phyloP scores from a whole-genome alignment of 2,329 filamentous ascomycete species.

The Aotearoamyces nothofagi region DNA sequence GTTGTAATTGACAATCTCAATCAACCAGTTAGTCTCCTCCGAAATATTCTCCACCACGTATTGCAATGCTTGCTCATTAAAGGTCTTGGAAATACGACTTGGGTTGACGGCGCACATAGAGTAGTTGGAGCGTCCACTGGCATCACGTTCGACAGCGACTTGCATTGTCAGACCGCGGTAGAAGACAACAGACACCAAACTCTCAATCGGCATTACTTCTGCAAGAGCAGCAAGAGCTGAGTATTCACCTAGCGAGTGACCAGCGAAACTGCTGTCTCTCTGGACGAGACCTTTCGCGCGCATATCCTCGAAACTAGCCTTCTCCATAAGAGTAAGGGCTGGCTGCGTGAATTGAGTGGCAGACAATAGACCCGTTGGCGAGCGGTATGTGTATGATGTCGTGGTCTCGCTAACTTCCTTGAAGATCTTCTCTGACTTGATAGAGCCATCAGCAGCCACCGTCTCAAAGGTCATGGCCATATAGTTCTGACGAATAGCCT shows the following conservation, averaged over 20 bases:
- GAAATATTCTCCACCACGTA: slow-evolving; percentile 94
- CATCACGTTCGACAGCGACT: slow-evolving; percentile 94
- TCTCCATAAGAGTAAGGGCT: slow-evolving; percentile 96
- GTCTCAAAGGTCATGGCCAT: slow-evolving; percentile 99
- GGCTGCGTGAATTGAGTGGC: slow-evolving; percentile 98
- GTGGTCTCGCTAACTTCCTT: slow-evolving; percentile 92
- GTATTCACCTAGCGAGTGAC: slow-evolving; percentile 96
- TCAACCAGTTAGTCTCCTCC: slow-evolving; percentile 84
- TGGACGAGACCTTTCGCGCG: slow-evolving; percentile 91
- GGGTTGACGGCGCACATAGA: slow-evolving; percentile 99
- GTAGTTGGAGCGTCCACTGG: slow-evolving; percentile 87
- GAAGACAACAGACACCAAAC: slow-evolving; percentile 94
- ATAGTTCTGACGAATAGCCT: slow-evolving; percentile 96
- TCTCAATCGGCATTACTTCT: slow-evolving; percentile 99
- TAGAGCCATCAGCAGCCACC: slow-evolving; percentile 77
- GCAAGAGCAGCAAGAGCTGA: slow-evolving; percentile 90
- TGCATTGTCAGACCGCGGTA: slow-evolving; percentile 99
- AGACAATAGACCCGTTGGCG: slow-evolving; percentile 84
- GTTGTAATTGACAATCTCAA: slow-evolving; percentile 96
- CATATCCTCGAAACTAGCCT: slow-evolving; percentile 99
- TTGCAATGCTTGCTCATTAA: slow-evolving; percentile 93
- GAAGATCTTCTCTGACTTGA: slow-evolving; percentile 99
- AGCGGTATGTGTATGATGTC: slow-evolving; percentile 92
- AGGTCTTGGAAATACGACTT: slow-evolving; percentile 94
- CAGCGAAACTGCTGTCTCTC: slow-evolving; percentile 90